Conservation (phyloP, 176 grass and related monocot genomes). For the Phoenix roebelenii region DNA sequence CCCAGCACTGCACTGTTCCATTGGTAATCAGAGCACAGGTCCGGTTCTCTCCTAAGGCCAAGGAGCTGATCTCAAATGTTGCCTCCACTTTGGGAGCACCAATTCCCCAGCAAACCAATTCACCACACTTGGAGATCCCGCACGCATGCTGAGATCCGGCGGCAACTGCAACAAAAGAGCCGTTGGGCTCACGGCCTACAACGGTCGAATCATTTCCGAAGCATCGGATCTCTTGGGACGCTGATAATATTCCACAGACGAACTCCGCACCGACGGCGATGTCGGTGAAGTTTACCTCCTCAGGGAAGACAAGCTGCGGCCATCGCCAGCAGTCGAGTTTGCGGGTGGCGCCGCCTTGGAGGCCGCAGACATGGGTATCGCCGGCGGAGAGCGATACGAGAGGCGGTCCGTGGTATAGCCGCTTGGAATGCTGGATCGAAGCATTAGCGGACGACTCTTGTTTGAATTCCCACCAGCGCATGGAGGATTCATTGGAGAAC, state of each 20-base stretch:
- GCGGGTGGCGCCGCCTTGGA: constrained; percentile 18
- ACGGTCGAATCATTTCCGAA: constrained; percentile 47
- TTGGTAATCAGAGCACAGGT: constrained; percentile 54
- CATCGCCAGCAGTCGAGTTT: constrained; percentile 79
- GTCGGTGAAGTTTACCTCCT: constrained; percentile 25
- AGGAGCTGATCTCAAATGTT: constrained; percentile 22
- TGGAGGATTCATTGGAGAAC: constrained; percentile 22
- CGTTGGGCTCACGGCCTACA: constrained; percentile 22
- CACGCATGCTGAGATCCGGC: constrained; percentile 43
- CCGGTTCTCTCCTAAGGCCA: constrained; percentile 41
- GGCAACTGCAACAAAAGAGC: constrained; percentile 21
- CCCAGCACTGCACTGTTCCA: constrained; percentile 60
- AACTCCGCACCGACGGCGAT: constrained; percentile 62
- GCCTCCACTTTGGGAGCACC: constrained; percentile 19
- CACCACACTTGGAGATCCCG: constrained; percentile 34
- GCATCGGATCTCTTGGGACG: constrained; percentile 30
- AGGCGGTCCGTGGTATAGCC: constrained; percentile 56
- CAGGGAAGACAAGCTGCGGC: constrained; percentile 26
- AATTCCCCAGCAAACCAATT: constrained; percentile 50
- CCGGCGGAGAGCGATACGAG: constrained; percentile 43
- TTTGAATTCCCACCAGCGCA: constrained; percentile 82
- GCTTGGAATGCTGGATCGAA: constrained; percentile 20
- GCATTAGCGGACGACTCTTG: not conserved
- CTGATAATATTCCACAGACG: constrained; percentile 39
- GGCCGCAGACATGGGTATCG: constrained; percentile 59